These are phyloP conservation scores for Diplodia corticola DNA, from an alignment of 2,329 filamentous ascomycete genomes.

Conservation along the genomic window DNA sequence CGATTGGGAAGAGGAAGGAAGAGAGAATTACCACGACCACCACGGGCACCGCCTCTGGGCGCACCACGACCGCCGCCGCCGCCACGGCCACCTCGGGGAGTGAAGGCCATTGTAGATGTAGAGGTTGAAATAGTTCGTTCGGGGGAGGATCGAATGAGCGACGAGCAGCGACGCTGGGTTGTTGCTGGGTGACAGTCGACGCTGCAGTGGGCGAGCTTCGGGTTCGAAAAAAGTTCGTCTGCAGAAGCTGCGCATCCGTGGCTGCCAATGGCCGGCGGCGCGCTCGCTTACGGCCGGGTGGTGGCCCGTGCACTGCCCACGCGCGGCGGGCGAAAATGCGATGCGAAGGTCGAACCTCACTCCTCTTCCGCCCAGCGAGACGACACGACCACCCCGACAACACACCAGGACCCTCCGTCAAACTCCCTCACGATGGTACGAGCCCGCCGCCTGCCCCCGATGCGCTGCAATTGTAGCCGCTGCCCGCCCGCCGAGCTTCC, in stretches of 20 bases:
- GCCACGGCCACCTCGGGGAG: constrained; percentile 45
- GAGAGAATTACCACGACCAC: constrained; percentile 39
- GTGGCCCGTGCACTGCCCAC: constrained; percentile 13
- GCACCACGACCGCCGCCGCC: constrained; percentile 30
- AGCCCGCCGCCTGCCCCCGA: constrained; percentile 19
- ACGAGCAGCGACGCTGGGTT: constrained; percentile 12
- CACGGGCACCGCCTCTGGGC: constrained; percentile 35
- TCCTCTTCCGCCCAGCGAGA: constrained; percentile 24
- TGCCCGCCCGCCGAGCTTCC: constrained; percentile 7
- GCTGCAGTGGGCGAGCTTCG: constrained; percentile 18
- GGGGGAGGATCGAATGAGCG: not conserved
- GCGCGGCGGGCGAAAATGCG: constrained; percentile 23
- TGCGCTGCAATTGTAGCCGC: constrained; percentile 6
- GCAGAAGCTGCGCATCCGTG: constrained; percentile 19
- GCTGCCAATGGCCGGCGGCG: constrained; percentile 15
- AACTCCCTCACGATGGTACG: constrained; percentile 46
- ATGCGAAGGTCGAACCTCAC: constrained; percentile 30
- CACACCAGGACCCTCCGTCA: constrained; percentile 38
- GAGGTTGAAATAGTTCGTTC: not conserved
- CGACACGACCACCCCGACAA: constrained; percentile 28
- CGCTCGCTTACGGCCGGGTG: constrained; percentile 20
- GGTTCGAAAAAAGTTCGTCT: constrained; percentile 21
- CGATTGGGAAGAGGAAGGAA: not conserved
- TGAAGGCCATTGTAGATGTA: constrained; percentile 44
- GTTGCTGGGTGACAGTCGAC: constrained; percentile 11